Conservation (phyloP, 2,329 filamentous ascomycete species). For the Ascocoryne sarcoides region DNA sequence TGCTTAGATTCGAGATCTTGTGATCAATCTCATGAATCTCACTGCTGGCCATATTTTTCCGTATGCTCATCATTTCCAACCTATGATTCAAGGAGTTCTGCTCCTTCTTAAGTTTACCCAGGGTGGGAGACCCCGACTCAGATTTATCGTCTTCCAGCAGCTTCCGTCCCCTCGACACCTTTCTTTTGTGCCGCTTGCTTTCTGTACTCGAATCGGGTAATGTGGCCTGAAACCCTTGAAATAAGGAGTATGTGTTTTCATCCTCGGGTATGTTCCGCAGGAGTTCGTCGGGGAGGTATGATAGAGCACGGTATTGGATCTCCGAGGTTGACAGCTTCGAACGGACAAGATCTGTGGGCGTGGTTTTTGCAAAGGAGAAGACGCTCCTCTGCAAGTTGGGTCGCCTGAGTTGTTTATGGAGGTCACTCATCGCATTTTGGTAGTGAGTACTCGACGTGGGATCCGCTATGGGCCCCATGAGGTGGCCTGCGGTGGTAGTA, state of each 20-base stretch:
- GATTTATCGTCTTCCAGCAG: slow-evolving; percentile 58
- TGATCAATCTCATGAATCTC: slow-evolving; percentile 96
- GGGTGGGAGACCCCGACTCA: slow-evolving; percentile 41
- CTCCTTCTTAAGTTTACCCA: slow-evolving; percentile 71
- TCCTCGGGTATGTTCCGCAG: slow-evolving; percentile 81
- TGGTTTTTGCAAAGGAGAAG: slow-evolving; percentile 83
- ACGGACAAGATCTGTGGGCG: slow-evolving; percentile 87
- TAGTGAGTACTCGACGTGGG: slow-evolving; percentile 57
- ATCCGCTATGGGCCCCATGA: slow-evolving; percentile 64
- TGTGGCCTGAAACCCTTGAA: slow-evolving; percentile 91
- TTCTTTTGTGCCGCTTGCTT: slow-evolving; percentile 60
- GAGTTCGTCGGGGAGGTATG: slow-evolving; percentile 83
- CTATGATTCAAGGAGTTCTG: slow-evolving; percentile 72
- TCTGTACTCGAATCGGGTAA: slow-evolving; percentile 65
- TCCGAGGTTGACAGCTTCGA: slow-evolving; percentile 83
- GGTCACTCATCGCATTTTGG: slow-evolving; percentile 76
- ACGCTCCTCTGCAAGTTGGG: slow-evolving; percentile 81
- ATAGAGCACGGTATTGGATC: slow-evolving; percentile 87
- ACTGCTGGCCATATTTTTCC: slow-evolving; percentile 95
- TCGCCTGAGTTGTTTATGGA: slow-evolving; percentile 80
- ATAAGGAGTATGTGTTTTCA: slow-evolving; percentile 81
- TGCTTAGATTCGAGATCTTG: slow-evolving; percentile 88
- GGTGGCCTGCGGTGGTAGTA: slow-evolving; percentile 81
- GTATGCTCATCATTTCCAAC: slow-evolving; percentile 80
- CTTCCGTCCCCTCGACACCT: slow-evolving; percentile 67